Base-by-base conservation (phyloP, 257 asterid genomes). In the Cinchona pubescens region DNA sequence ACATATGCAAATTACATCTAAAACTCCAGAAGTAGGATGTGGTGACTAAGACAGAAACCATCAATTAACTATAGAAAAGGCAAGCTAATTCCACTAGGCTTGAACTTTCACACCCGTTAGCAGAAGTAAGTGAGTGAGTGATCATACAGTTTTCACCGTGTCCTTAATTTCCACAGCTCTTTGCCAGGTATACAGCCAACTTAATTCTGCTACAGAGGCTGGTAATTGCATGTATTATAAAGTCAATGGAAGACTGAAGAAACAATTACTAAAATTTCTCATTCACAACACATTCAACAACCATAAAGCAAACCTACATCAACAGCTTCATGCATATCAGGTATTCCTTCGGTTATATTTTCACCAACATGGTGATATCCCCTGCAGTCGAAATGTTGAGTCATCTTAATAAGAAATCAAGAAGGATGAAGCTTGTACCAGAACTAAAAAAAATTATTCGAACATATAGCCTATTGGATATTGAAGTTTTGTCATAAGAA, bases 301-400 rank as follows among this genome's bases (percentile, higher is more conserved):
- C 32, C 25, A 34, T 19, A 61, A 61, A 21, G 72, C 49, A 21
- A 77, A 83, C 97, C 76, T 86, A 95, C 99, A 84, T 95, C 99
- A 43, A 95, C 90, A 63, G 99, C 99, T 90, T 95, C 99, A 18
- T 95, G 99, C 93, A 83, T 82, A 76, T 95, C 99, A 4, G 93
- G 96, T 30, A 80, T 76, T 46, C 98, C 99, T 85, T 88, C 85
- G 40, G 98, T 92, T 70, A 95, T 69, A 80, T 95, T 95, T 81
- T 87, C 88, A 13, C 98, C 92, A 10, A 91, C 83, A 49, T 81
- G 76, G 75, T 94, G 98, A 85, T 94, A 94, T 42, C 99, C 99
- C 83, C 99, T 94, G 90, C 85, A 78, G 66, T 61, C 37, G 80
- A 60, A 65, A 42, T 53, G 2, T 72, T 38, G 34, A 29, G 37